Evolutionary conservation across 1,139 yeast species (phyloP).

Genomic region (Diutina mesorugosa): DNA sequence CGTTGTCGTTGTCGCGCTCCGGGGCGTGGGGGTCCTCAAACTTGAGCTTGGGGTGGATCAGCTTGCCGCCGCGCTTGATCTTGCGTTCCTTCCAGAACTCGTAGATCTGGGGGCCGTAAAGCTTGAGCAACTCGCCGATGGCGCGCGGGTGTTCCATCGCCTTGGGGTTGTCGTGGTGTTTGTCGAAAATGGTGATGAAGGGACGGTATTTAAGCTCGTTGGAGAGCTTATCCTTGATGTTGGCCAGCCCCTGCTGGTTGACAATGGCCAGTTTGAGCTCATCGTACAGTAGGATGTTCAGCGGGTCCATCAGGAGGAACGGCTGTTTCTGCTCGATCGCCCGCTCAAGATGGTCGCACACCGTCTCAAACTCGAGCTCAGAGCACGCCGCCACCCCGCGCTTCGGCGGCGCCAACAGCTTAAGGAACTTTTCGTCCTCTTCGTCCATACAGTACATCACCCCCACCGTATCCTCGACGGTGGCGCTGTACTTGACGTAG

Average conservation of each 20-base stretch:
- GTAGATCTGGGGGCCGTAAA: slow-evolving; percentile 59
- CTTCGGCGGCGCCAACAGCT: slow-evolving; percentile 12
- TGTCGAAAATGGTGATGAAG: slow-evolving; percentile 39
- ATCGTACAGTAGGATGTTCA: slow-evolving; percentile 54
- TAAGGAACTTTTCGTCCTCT: slow-evolving; percentile 59
- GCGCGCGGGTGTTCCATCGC: slow-evolving; percentile 20
- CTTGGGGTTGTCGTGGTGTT: slow-evolving; percentile 14
- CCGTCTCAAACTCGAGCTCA: slow-evolving; percentile 77
- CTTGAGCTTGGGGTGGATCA: slow-evolving; percentile 62
- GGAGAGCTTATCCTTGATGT: slow-evolving; percentile 26
- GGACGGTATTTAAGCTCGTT: slow-evolving; percentile 27
- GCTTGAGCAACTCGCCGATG: slow-evolving; percentile 38
- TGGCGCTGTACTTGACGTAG: slow-evolving; percentile 82
- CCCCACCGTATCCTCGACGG: slow-evolving; percentile 89
- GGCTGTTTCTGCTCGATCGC: slow-evolving; percentile 77
- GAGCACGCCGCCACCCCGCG: slow-evolving; percentile 9
- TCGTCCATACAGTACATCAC: slow-evolving; percentile 88
- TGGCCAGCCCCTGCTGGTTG: slow-evolving; percentile 13
- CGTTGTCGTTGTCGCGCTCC: slow-evolving; percentile 80
- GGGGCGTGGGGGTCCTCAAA: slow-evolving; percentile 70
- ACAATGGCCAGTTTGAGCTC: slow-evolving; percentile 28
- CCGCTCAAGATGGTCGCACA: slow-evolving; percentile 65
- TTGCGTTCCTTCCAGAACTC: slow-evolving; percentile 76
- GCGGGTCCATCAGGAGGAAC: slow-evolving; percentile 73
- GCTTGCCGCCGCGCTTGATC: slow-evolving; percentile 54